Base-by-base conservation (phyloP, 352 stramenopile species). In the Plasmopara viticola region DNA sequence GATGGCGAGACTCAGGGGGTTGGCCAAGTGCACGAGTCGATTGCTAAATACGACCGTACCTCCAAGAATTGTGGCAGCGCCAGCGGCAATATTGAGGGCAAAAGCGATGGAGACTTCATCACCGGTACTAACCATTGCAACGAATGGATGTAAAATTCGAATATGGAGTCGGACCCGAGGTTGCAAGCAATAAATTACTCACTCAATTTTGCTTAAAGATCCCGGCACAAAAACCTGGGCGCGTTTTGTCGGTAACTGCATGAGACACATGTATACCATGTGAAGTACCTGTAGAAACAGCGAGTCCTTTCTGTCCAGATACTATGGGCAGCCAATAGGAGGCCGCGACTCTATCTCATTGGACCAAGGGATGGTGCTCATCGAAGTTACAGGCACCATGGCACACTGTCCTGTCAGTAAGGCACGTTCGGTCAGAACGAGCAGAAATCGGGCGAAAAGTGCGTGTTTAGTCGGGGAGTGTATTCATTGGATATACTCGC, bases 1-100 rank as follows among this genome's bases (percentile, higher is more conserved):
- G 80, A 75, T 96, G 72, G 41, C 88, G 75, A 74, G 95, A 28
- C 72, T 74, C 6, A 59, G n/a, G 4, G 65, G 61, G 39, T 83
- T 57, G 4, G 50, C 50, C 2, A 81, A 49, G 45, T 73, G 59
- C 17, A 86, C 70, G 1, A 80, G 55, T 6, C 53, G 50, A 35
- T 71, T 68, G 44, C 46, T 66, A 41, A 79, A 86, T 31, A 87
- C 60, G 44, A 86, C 57, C 39, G 67, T 64, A 6, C 68, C 73
- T 14, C 75, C 75, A 15, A 88, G 37, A 14, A 72, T 58, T 1
- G 78, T 87, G 17, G 75, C 73, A 13, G 77, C 60, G 1, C 72
- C 75, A 0, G 77, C 70, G 14, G 42, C 50, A 18, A 50, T 33
- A 17, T 49, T 56, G 18, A 56, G 50, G 12, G 50, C 50, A 18